These are phyloP conservation scores for Vitis hybrid DNA, from an alignment of 177 flowering plant genomes.

Conservation along the genomic window DNA sequence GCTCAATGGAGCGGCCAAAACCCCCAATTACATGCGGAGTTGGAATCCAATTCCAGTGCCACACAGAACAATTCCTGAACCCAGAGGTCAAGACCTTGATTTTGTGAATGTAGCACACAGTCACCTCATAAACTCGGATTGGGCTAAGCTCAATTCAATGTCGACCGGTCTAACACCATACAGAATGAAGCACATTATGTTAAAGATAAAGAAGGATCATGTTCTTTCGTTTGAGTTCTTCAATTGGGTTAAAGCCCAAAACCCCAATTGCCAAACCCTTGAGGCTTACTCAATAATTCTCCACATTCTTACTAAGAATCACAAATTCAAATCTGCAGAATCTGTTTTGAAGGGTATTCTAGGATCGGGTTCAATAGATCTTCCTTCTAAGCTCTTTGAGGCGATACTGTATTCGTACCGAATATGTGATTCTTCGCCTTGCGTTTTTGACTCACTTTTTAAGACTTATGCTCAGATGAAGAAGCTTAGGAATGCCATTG, in stretches of 20 bases:
- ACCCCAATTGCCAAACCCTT: constrained; percentile 45
- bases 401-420: constrained; percentile 62
- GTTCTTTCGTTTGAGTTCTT: constrained; percentile 79
- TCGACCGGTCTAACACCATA: constrained; percentile 53
- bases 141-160: constrained; percentile 58
- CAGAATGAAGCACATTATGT: constrained; percentile 64
- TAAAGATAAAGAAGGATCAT: constrained; percentile 65
- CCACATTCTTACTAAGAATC: constrained; percentile 68
- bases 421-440: constrained; percentile 73
- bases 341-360: constrained; percentile 44
- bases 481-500: constrained; percentile 72
- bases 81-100: constrained; percentile 85
- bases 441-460: constrained; percentile 75
- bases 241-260: constrained; percentile 57
- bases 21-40: constrained; percentile 16
- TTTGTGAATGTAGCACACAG: constrained; percentile 80
- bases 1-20: constrained; percentile 9
- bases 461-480: constrained; percentile 76
- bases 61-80: constrained; percentile 64
- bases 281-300: constrained; percentile 63
- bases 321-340: constrained; percentile 71
- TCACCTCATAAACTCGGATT: constrained; percentile 74
- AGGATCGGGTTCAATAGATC: constrained; percentile 34
- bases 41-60: constrained; percentile 62
- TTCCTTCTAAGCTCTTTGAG: constrained; percentile 59